Evolutionary conservation across 2,329 filamentous ascomycete genomes (phyloP), one percentile per base, ranked within the genome.

Genomic region (Verticillium nonalfalfae): DNA sequence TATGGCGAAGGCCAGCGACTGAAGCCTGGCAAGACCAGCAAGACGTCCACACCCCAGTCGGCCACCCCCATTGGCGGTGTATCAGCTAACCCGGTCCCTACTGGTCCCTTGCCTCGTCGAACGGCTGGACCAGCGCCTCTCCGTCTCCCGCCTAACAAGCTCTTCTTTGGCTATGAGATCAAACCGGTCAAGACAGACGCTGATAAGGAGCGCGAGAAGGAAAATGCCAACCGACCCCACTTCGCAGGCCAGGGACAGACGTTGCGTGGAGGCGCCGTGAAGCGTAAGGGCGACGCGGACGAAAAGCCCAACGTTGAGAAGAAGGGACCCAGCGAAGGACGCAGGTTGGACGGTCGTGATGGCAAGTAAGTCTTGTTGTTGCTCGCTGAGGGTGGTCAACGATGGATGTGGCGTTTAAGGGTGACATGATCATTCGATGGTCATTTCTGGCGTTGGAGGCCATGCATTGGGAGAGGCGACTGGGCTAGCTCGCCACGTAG

Each of bases 111-210:
- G 0, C 71, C 83, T 64, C 75, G 74, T 64, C 75, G 84, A 64
- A 87, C 82, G 14, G 93, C 94, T 66, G 93, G 93, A 0, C 93
- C 94, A 0, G 90, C 95, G 71, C 93, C 94, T 3, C 82, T 99
- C 7, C 85, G 95, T 34, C 74, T 99, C 59, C 85, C 91, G 0
- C 89, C 90, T 0, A 95, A 95, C 69, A 96, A 97, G 76, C 81
- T 99, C 4, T 99, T 99, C 80, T 96, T 99, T 66, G 95, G 95
- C 3, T 99, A 98, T 70, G 90, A 96, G 70, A 84, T 97, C 72
- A 96, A 90, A 74, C 94, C 94, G 0, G 81, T 96, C 52, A 93
- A 92, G 79, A 91, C 90, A 9, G 86, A 89, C 61, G 89, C 86
- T 39, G 86, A 91, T 62, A 87, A 86, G 71, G 85, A 86, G 59